Percentiles rank a stretch among this genome's conserved stretches.
These are phyloP conservation scores for Kodamaea sp. DNA, from an alignment of 1,139 yeast species.

Conservation along the genomic window DNA sequence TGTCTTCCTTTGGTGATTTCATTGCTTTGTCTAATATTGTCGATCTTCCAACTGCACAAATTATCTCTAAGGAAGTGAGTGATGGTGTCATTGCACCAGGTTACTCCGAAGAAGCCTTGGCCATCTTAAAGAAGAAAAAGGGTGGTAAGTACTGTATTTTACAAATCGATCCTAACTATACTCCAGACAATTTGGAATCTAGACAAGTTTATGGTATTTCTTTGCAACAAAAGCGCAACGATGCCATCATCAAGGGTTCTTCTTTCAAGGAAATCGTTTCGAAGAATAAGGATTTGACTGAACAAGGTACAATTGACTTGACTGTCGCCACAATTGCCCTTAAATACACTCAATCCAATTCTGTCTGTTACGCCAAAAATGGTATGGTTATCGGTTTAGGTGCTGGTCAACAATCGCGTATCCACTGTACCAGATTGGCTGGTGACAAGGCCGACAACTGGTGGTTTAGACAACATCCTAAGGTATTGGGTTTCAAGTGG, in stretches of 20 bases:
- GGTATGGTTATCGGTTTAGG: conserved; percentile 99
- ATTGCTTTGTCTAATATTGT: conserved; percentile 95
- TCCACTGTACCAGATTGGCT: conserved; percentile 97
- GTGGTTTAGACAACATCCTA: conserved; percentile 99
- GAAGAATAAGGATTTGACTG: conserved; percentile 77
- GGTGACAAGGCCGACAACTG: conserved; percentile 99
- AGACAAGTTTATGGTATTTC: conserved; percentile 96
- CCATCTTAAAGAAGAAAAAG: conserved; percentile 83
- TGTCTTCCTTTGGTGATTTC: conserved; percentile 98
- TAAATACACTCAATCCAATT: conserved; percentile 96
- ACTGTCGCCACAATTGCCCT: conserved; percentile 96
- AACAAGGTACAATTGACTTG: conserved; percentile 88
- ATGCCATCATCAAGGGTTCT: conserved; percentile 83
- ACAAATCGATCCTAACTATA: conserved; percentile 92
- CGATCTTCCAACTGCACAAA: conserved; percentile 93
- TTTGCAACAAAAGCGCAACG: conserved; percentile 94
- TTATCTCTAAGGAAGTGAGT: conserved; percentile 93
- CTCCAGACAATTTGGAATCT: conserved; percentile 76
- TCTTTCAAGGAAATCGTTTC: conserved; percentile 92
- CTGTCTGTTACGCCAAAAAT: conserved; percentile 95
- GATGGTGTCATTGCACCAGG: conserved; percentile 99
- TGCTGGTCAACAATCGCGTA: conserved; percentile 99
- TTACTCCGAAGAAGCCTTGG: conserved; percentile 87
- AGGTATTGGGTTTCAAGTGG: conserved; percentile 90
- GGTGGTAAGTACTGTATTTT: conserved; percentile 95